Percentiles rank a stretch among this genome's conserved stretches.
phyloP scores from a whole-genome alignment of 495 filamentous ascomycete species.

The Penicillium steckii region DNA sequence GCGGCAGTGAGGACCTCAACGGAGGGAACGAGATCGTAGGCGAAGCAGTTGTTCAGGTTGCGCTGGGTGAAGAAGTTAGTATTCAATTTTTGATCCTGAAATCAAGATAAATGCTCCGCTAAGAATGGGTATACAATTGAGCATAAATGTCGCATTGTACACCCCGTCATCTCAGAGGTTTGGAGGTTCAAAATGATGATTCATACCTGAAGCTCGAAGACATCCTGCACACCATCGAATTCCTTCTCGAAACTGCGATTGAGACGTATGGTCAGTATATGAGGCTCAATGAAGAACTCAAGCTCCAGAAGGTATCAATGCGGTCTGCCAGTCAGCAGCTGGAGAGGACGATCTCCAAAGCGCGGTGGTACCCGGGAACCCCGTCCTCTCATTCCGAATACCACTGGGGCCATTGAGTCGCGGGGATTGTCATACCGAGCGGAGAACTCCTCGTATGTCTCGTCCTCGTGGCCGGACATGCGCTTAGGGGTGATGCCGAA shows the following conservation, averaged over 20 bases:
- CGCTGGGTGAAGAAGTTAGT: constrained; percentile 54
- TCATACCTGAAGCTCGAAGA: constrained; percentile 98
- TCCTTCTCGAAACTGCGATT: constrained; percentile 93
- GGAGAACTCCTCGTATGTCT: constrained; percentile 99
- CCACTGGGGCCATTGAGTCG: constrained; percentile 28
- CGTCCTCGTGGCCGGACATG: constrained; percentile 68
- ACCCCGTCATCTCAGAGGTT: constrained; percentile 4
- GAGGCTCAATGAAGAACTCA: constrained; percentile 4
- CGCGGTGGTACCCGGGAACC: not conserved
- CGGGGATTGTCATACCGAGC: constrained; percentile 70
- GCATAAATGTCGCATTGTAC: constrained; percentile 9
- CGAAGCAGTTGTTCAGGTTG: constrained; percentile 99
- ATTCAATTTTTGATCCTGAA: not conserved
- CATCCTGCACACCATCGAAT: constrained; percentile 95
- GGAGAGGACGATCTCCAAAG: not conserved
- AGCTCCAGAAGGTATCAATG: constrained; percentile 1
- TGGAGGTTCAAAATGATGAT: not conserved
- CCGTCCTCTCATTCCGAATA: constrained; percentile 10
- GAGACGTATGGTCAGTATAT: constrained; percentile 19
- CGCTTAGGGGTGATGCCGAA: constrained; percentile 69
- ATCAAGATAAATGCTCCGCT: not conserved
- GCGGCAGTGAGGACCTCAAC: constrained; percentile 89
- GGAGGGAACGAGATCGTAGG: constrained; percentile 98
- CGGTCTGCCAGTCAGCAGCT: constrained; percentile 13
- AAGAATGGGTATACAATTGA: not conserved